These are phyloP conservation scores for Globisporangium cylindrosporum DNA, from an alignment of 352 stramenopile genomes.

Conservation along the genomic window DNA sequence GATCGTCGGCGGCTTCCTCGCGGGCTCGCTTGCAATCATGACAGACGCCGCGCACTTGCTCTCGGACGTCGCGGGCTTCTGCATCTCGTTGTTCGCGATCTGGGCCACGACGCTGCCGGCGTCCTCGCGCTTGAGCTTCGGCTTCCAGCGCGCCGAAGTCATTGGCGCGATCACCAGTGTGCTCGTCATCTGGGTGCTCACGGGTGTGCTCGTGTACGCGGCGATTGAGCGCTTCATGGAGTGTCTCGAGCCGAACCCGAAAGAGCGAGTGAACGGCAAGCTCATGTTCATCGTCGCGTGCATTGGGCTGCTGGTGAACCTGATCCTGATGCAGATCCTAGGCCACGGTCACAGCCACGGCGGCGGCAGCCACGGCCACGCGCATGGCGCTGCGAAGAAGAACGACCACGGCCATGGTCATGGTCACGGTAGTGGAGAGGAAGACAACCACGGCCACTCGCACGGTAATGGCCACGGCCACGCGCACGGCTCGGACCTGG, in stretches of 20 bases:
- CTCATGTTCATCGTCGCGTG: slow-evolving; percentile 96
- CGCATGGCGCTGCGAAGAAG: slow-evolving; percentile 17
- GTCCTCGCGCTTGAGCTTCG: slow-evolving; percentile 89
- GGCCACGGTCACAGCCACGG: slow-evolving; percentile 77
- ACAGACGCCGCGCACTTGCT: slow-evolving; percentile 80
- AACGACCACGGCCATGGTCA: slow-evolving; percentile 50
- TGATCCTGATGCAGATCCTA: slow-evolving; percentile 93
- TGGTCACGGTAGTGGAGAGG: slow-evolving; percentile 40
- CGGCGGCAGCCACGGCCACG: slow-evolving; percentile 37
- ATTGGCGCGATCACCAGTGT: slow-evolving; percentile 94
- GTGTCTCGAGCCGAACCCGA: slow-evolving; percentile 66
- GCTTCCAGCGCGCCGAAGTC: slow-evolving; percentile 93
- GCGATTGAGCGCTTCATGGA: slow-evolving; percentile 88
- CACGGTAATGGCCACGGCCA: slow-evolving; percentile 24
- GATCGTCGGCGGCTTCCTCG: slow-evolving; percentile 91
- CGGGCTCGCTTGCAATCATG: slow-evolving; percentile 94
- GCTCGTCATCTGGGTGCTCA: slow-evolving; percentile 92
- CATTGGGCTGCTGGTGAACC: slow-evolving; percentile 96
- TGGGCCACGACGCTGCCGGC: slow-evolving; percentile 67
- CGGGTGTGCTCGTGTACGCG: slow-evolving; percentile 91
- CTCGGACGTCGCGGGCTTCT: slow-evolving; percentile 71
- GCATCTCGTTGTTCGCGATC: slow-evolving; percentile 75
- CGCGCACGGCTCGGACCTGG: slow-evolving; percentile 23
- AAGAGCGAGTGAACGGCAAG: slow-evolving; percentile 91
- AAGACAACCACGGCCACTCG: slow-evolving; percentile 32